Conservation (phyloP, 2,329 filamentous ascomycete species). For the Botrytis elliptica region DNA sequence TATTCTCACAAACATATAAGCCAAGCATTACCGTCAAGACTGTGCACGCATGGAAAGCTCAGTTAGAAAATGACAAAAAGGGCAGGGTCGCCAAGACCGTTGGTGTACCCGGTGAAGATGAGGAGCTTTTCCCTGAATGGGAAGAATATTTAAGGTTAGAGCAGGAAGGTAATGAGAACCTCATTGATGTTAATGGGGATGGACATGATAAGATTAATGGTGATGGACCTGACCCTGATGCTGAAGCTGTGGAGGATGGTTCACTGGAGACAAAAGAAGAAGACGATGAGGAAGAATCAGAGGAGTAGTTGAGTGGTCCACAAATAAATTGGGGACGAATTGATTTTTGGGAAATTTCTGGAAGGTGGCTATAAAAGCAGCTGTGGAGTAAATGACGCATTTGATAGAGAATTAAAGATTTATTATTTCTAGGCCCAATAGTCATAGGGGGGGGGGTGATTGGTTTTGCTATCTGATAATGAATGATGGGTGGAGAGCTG, state of each 20-base stretch:
- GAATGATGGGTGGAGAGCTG: neutral
- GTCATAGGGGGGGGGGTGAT: neutral
- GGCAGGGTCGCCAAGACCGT: conserved; percentile 79
- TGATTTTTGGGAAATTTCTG: neutral
- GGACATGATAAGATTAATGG: conserved; percentile 26
- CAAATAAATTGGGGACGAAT: neutral
- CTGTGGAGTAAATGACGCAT: neutral
- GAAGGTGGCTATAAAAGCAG: conserved; percentile 1
- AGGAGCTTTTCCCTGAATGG: conserved; percentile 95
- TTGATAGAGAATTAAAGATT: conserved; percentile 8
- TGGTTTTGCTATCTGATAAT: neutral
- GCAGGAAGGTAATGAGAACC: conserved; percentile 54
- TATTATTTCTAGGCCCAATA: neutral
- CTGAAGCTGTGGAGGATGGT: conserved; percentile 28
- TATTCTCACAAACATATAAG: conserved; percentile 95
- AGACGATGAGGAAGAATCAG: neutral
- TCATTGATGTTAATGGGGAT: conserved; percentile 36
- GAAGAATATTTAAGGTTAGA: conserved; percentile 84
- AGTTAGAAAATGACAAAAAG: conserved; percentile 81
- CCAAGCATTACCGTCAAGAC: conserved; percentile 69
- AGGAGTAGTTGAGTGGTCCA: neutral
- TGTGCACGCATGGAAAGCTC: conserved; percentile 77
- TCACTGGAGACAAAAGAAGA: conserved; percentile 17
- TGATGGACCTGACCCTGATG: conserved; percentile 30
- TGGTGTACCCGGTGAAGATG: conserved; percentile 76